Evolutionary conservation across 371 early-diverging fungal species (phyloP), one percentile per base, ranked within the genome.

Genomic region (Syncephalastrum racemosum): DNA sequence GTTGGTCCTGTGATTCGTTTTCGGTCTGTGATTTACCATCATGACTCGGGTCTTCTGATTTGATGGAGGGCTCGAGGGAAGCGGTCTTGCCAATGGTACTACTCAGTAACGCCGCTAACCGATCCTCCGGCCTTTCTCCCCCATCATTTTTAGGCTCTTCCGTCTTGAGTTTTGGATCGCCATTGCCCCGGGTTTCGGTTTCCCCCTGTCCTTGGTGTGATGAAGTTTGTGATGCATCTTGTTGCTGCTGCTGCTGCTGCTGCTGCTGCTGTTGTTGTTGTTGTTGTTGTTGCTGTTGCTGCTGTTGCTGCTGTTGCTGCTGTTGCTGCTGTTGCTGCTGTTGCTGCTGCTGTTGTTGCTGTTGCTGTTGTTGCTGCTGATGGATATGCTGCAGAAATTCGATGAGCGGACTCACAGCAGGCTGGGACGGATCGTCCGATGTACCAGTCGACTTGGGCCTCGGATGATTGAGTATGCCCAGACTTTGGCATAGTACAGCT

Each of bases 401-500:
- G 13, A 51, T 51, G 18, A 51, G 41, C 14, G 51, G 51, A 31
- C 36, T 31, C 36, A 31, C 10, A 31, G 36, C 36, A 31, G 36
- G 36, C 36, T 31, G 36, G 2, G 36, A 12, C 10, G 36, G 10
- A 31, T 10, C 36, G 0, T 31, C 36, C 36, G 36, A 31, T 2
- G 36, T 12, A 31, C 12, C 36, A 10, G 36, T 10, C 5, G 36
- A 31, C 36, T 31, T 31, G 36, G 36, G 5, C 10, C 36, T 51
- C 23, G 20, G 51, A 40, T 40, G 41, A 7, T 19, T 51, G 51
- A 56, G 56, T 14, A 56, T 68, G 39, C 70, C 70, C n/a, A 73
- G 53, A 47, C 71, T 73, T 53, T 74, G 78, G 25, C 74, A 78
- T 43, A 78, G 64, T 31, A 81, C 59, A 14, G 75, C 70, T 18